These are phyloP conservation scores for Neonothopanus nambi DNA, from an alignment of 1,284 basidiomycete species.

Conservation along the genomic window DNA sequence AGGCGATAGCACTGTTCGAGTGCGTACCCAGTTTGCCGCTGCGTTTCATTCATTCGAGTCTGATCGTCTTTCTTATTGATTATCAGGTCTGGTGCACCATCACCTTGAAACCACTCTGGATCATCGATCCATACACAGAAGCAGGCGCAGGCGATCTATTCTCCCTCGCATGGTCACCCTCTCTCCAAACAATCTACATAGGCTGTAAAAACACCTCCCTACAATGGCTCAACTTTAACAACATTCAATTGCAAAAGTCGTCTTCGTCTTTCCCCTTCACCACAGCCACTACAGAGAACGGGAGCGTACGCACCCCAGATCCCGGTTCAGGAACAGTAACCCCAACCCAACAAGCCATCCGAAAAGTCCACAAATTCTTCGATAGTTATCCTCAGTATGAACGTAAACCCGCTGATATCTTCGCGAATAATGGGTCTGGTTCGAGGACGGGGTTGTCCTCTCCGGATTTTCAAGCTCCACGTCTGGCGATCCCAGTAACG, in stretches of 20 bases:
- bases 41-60: slow-evolving; percentile 7
- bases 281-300: not conserved
- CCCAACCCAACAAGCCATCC: slow-evolving; percentile 40
- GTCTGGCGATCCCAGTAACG: slow-evolving; percentile 58
- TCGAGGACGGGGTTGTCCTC: slow-evolving; percentile 20
- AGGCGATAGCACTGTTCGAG: slow-evolving; percentile 87
- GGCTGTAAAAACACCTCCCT: slow-evolving; percentile 91
- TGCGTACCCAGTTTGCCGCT: slow-evolving; percentile 35
- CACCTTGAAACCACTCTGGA: slow-evolving; percentile 70
- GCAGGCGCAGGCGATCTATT: slow-evolving; percentile 89
- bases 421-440: slow-evolving; percentile 49
- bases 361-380: slow-evolving; percentile 78
- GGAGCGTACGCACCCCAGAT: not conserved
- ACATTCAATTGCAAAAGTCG: not conserved
- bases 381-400: slow-evolving; percentile 76
- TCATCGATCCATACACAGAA: slow-evolving; percentile 84
- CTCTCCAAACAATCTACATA: slow-evolving; percentile 76
- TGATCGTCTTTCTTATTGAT: not conserved
- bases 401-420: slow-evolving; percentile 60
- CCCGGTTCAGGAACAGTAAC: slow-evolving; percentile 48
- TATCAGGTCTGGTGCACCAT: slow-evolving; percentile 82
- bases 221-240: slow-evolving; percentile 76
- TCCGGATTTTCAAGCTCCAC: slow-evolving; percentile 28
- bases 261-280: not conserved
- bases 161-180: slow-evolving; percentile 79